These are phyloP conservation scores for Boeremia exigua DNA, from an alignment of 2,329 filamentous ascomycete species.

Conservation along the genomic window DNA sequence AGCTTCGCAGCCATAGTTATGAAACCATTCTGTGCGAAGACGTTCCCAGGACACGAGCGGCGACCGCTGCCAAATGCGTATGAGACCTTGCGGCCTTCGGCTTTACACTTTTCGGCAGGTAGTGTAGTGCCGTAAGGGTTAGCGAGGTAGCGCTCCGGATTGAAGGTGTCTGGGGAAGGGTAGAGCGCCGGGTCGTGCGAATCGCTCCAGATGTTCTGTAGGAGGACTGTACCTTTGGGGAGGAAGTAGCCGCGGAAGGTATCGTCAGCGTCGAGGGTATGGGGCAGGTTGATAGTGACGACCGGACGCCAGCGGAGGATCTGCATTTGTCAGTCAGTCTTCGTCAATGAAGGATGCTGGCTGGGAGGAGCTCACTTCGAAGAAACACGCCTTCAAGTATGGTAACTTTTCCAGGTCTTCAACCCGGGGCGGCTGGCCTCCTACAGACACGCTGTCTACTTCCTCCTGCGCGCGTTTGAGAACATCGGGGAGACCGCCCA, in stretches of 20 bases:
- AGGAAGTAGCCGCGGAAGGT: slow-evolving; percentile 56
- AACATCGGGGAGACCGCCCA: slow-evolving; percentile 18
- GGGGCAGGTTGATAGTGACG: slow-evolving; percentile 51
- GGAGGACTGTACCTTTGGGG: slow-evolving; percentile 47
- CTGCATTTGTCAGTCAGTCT: slow-evolving; percentile 28
- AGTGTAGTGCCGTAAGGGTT: slow-evolving; percentile 1
- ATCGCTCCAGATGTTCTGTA: slow-evolving; percentile 6
- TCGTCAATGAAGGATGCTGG: neutral
- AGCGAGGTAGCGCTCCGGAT: slow-evolving; percentile 1
- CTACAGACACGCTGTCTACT: slow-evolving; percentile 23
- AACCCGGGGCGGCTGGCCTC: slow-evolving; percentile 20
- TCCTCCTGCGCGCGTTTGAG: slow-evolving; percentile 24
- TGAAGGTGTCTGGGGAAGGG: neutral
- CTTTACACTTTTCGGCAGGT: neutral
- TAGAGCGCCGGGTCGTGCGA: slow-evolving; percentile 1
- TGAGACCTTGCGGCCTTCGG: neutral
- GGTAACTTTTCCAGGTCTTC: slow-evolving; percentile 34
- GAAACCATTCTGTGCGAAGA: slow-evolving; percentile 6
- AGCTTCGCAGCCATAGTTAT: slow-evolving; percentile 5
- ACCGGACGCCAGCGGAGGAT: slow-evolving; percentile 43
- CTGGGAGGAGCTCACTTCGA: neutral
- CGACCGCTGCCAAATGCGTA: slow-evolving; percentile 8
- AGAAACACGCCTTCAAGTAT: slow-evolving; percentile 29
- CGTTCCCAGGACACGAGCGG: slow-evolving; percentile 3
- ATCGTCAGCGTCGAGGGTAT: slow-evolving; percentile 55